Base-by-base conservation (phyloP, 2,329 filamentous ascomycete genomes). In the Trichoderma semiorbis region DNA sequence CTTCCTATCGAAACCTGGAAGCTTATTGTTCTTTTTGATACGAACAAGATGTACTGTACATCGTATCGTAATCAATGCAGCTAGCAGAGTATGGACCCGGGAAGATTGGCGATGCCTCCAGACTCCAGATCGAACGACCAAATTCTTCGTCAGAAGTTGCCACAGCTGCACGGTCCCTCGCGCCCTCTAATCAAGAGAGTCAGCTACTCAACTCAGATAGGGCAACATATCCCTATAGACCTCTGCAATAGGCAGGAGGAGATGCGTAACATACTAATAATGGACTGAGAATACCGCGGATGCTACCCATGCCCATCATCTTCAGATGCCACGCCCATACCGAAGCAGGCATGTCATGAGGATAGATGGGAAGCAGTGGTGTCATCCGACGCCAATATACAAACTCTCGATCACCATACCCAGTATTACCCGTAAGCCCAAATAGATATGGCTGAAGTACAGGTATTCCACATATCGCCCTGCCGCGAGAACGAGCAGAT, bases 321-420 rank as follows among this genome's bases (percentile, higher is more conserved):
- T 65, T 50, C 61, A 39, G 30, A n/a, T 32, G 50, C 32, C 26
- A 28, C 50, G 43, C 55, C 39, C 61, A 14, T 47, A 28, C 16
- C 14, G 58, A 36, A 53, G 55, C 55, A 26, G 55, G 12, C 21
- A 47, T 12, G 21, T 60, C 36, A 21, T 55, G 47, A 67, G 30
- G 62, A 36, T 55, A 39, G 39, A 67, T 61, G 32, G 14, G 16
- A 21, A 16, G 16, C 39, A 30, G 70, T 71, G 70, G 70, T 68
- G 63, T 62, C 63, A 72, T 72, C 57, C 70, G 64, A 68, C 63
- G 64, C 30, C 70, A 55, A 30, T 47, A 30, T 47, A 32, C 43
- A 61, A 55, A 61, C 32, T 28, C 34, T 72, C 39, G 63, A 72
- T 72, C 43, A 43, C 43, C 57, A 24, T 39, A 18, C n/a, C 43